These are phyloP conservation scores for Vitis cinerea DNA, from an alignment of 164 flowering plant genomes.

Conservation along the genomic window DNA sequence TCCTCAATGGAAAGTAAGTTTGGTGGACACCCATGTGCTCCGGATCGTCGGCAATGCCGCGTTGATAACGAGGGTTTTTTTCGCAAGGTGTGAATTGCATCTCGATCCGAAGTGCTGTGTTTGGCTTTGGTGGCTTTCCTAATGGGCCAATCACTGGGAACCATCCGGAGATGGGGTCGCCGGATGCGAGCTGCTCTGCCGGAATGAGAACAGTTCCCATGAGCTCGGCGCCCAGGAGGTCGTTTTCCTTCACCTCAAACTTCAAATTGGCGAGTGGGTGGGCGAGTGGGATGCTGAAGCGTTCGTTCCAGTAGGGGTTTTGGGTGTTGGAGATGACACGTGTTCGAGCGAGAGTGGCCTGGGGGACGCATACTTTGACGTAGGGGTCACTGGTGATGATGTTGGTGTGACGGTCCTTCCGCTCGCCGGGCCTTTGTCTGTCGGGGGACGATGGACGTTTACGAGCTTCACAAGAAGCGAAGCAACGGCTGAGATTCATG, in stretches of 20 bases:
- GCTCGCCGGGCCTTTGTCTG: too few relatives aligned
- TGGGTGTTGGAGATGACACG: conserved; percentile 11
- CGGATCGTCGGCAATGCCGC: neutral
- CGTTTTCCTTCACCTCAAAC: conserved; percentile 4
- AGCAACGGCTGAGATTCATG: conserved; percentile 29
- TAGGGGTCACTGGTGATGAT: conserved; percentile 13
- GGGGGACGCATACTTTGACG: conserved; percentile 1
- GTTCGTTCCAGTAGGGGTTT: conserved; percentile 19
- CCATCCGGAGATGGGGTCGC: neutral
- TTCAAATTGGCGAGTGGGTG: conserved; percentile 9
- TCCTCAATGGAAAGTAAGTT: conserved; percentile 1
- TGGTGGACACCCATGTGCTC: neutral
- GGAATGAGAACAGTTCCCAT: conserved; percentile 1
- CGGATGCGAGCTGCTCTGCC: neutral
- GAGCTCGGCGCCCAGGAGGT: neutral
- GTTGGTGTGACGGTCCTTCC: too few relatives aligned
- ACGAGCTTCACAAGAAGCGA: conserved; percentile 8
- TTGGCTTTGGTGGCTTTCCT: neutral
- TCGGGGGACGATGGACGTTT: too few relatives aligned
- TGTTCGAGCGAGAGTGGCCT: conserved; percentile 14
- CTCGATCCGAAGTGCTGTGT: neutral
- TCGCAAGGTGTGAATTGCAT: neutral
- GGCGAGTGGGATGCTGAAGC: conserved; percentile 15
- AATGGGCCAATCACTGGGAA: neutral
- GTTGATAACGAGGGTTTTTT: neutral